Evolutionary conservation across 257 asterid species (phyloP), one percentile per base, ranked within the genome.

Genomic region (Misopates orontium): DNA sequence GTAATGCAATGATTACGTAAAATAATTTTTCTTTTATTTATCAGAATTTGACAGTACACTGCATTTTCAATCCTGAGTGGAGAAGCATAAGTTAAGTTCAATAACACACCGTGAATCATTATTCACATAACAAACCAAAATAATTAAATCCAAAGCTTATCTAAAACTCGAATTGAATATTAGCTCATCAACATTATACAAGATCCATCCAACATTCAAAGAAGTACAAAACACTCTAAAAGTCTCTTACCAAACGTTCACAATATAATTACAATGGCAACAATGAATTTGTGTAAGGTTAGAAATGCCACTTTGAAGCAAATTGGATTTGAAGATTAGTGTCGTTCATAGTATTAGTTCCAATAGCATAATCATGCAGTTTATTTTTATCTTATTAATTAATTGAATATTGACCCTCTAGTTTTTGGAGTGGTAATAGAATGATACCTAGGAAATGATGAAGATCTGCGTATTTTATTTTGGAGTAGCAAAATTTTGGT

Each of bases 221-320:
- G 62, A 47, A 63, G 10, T 44, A 39, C 57, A 28, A 41, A 40
- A 54, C 0, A 14, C 36, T 2, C 36, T 28, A 2, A 28, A 28
- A 28, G 6, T n/a, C n/a, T n/a, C n/a, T n/a, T n/a, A n/a, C n/a
- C n/a, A n/a, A n/a, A n/a, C n/a, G n/a, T n/a, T n/a, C n/a, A n/a
- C n/a, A n/a, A n/a, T n/a, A n/a, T n/a, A 6, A 73, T 96, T 62
- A 90, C 95, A 36, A 84, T 91, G 1, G 88, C 88, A 61, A 96
- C 96, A 10, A 86, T 96, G 78, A 96, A 91, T 67, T 57, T 91
- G 77, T 86, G 96, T 56, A 67, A 87, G 69, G 91, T 91, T 9
- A 80, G 98, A 70, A 80, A 91, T 77, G 96, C 96, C 8, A 86
- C 88, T 51, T 91, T 91, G 96, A 87, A 91, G 61, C 75, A 83